Base-by-base conservation (phyloP, 2,329 filamentous ascomycete species). In the Paecilomyces dactylethromorphus region DNA sequence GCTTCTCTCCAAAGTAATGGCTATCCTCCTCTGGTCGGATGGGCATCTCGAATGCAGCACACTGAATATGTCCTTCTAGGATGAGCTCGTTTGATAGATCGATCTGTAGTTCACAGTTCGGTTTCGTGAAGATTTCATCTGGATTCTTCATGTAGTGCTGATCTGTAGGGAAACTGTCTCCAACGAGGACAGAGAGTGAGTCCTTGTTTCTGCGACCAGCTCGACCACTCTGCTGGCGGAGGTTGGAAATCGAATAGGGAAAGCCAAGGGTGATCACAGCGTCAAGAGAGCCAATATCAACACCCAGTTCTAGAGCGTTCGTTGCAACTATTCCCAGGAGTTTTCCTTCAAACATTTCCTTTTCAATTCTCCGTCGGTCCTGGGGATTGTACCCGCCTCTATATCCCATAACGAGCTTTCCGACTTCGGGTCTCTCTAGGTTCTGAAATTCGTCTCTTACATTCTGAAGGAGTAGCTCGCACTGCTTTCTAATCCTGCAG, bases 111-210 rank as follows among this genome's bases (percentile, higher is more conserved):
- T 91, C 89, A 64, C 87, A 90, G 64, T 97, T 96, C 0, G 92
- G 92, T 67, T 91, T 91, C 0, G 90, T 94, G 74, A 97, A 82
- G 24, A 99, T 88, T 72, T 96, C 91, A 62, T 94, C 88, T 0
- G 94, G 94, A 63, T 97, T 96, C 62, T 90, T 86, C 94, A 99
- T 99, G 74, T 95, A 99, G 70, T 95, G 87, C 70, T 99, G 94
- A 71, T 99, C 94, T 0, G 91, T 91, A 2, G 92, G 87, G 64
- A 94, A 96, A 63, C 87, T 87, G 69, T 97, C 92, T 2, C 92
- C 94, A 0, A 99, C 85, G 0, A 99, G 79, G 2, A 99, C 86
- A 0, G 92, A 95, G 2, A 99, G 79, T 0, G 92, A 96, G 72
- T 99, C 94, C 69, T 91, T 95, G 70, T 97, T 97, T 60, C 93